Base-by-base conservation (phyloP, 345 rosid genomes). In the thale cress (Arabidopsis thaliana) region DNA sequence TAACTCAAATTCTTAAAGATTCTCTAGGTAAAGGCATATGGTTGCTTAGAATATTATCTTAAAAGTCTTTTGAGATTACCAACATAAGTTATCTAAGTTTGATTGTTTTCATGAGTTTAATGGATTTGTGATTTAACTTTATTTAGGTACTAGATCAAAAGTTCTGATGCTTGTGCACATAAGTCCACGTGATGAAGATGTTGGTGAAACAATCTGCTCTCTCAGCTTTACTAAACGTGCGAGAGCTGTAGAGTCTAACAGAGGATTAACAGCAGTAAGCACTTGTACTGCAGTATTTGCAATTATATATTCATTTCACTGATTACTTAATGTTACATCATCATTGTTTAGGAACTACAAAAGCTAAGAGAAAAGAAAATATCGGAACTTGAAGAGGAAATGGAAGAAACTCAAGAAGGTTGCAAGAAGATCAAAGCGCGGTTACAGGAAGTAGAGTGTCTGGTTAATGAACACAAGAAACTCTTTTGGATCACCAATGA, bases 1-100 rank as follows among this genome's bases (percentile, higher is more conserved):
- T 94, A 61, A 91, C 98, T 75, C 98, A 94, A 79, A 90, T 94
- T 76, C 97, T 91, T 78, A 88, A 85, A 85, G 98, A 94, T 85
- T 94, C 93, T 69, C 75, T 94, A 78, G 96, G 98, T 91, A 83
- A 74, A 79, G 49, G 11, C 72, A 48, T 71, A 14, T 44, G 23
- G 38, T 71, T 77, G 55, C 76, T 57, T 77, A 33, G 53, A 42
- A 61, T 62, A 51, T 53, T 69, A 69, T 51, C 68, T 24, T 53
- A 25, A 23, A 65, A 30, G 30, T 49, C 32, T 53, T 42, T 23
- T 56, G 16, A 20, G 61, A 24, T 52, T 52, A 52, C 0, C 72
- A 11, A 55, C 2, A 25, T 24, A 46, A 14, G 53, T 14, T 53
- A 69, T 36, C 42, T 24, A 34, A 36, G 76, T 56, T 56, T 70